Conservation (phyloP, 768 basidiomycete species). For the Lactarius sanguifluus region DNA sequence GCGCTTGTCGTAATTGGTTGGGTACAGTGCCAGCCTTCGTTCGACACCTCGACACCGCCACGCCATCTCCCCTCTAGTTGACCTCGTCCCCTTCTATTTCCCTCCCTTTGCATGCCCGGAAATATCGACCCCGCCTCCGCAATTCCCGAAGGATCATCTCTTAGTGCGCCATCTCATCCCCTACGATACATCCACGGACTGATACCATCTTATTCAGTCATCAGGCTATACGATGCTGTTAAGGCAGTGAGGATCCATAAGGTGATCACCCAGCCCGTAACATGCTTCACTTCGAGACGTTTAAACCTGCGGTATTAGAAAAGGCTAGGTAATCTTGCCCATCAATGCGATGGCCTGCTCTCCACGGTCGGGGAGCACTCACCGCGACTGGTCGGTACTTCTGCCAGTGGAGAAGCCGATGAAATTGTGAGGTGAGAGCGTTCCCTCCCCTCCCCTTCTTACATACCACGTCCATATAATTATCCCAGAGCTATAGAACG, state of each 20-base stretch:
- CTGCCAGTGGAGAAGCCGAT: slow-evolving; percentile 1
- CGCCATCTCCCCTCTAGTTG: not conserved
- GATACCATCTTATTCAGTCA: slow-evolving; percentile 4
- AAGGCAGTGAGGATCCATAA: slow-evolving; percentile 9
- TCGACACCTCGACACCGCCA: not conserved
- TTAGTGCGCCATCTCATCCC: slow-evolving; percentile 3
- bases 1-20: slow-evolving; percentile 10
- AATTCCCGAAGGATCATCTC: not conserved
- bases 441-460: not conserved
- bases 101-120: slow-evolving; percentile 7
- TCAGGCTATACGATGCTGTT: slow-evolving; percentile 11
- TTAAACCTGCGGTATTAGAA: not conserved
- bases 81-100: not conserved
- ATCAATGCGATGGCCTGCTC: slow-evolving; percentile 7
- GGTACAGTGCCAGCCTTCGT: not conserved
- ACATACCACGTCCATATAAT: not conserved
- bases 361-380: slow-evolving; percentile 17
- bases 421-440: slow-evolving; percentile 15
- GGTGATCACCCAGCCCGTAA: not conserved
- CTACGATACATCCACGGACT: not conserved
- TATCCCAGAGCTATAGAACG: slow-evolving; percentile 11
- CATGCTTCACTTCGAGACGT: not conserved
- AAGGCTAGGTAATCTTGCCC: not conserved
- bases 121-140: not conserved
- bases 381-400: not conserved